Conservation (phyloP, 176 grass and related monocot genomes). For the Alopecurus myosuroides region DNA sequence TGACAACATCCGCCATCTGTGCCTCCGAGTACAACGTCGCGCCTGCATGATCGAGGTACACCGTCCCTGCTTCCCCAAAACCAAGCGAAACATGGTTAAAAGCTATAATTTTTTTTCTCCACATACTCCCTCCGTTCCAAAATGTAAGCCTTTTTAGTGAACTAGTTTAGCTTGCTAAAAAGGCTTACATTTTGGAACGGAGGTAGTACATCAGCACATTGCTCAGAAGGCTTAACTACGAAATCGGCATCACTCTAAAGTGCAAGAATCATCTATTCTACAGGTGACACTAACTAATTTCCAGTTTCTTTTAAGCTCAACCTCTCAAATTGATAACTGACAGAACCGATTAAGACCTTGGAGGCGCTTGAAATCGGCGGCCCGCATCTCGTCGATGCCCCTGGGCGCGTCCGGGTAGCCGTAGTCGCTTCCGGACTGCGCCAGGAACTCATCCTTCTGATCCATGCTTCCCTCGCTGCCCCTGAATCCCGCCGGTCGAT, state of each 20-base stretch:
- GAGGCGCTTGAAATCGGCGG: slow-evolving; percentile 74
- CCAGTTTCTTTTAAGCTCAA: not conserved
- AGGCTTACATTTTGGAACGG: no score
- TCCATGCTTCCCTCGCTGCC: slow-evolving; percentile 10
- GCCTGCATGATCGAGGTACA: slow-evolving; percentile 85
- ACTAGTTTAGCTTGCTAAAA: no score
- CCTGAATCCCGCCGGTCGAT: not conserved
- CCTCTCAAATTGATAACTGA: not conserved
- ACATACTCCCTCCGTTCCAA: no score
- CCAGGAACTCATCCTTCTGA: slow-evolving; percentile 54
- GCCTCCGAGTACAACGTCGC: slow-evolving; percentile 73
- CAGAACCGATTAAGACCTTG: slow-evolving; percentile 37
- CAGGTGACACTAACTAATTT: not conserved
- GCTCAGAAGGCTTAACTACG: not conserved
- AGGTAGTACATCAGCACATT: not conserved
- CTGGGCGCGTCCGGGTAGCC: slow-evolving; percentile 73
- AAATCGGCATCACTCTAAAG: not conserved
- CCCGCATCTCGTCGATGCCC: slow-evolving; percentile 68
- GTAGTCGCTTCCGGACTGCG: slow-evolving; percentile 52
- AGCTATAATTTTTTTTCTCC: not conserved
- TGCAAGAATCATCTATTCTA: not conserved
- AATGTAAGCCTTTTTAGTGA: no score
- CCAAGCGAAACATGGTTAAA: not conserved
- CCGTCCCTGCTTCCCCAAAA: slow-evolving; percentile 42
- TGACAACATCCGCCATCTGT: slow-evolving; percentile 62